These are phyloP conservation scores for Suillus discolor DNA, from an alignment of 768 basidiomycete genomes.

Conservation along the genomic window DNA sequence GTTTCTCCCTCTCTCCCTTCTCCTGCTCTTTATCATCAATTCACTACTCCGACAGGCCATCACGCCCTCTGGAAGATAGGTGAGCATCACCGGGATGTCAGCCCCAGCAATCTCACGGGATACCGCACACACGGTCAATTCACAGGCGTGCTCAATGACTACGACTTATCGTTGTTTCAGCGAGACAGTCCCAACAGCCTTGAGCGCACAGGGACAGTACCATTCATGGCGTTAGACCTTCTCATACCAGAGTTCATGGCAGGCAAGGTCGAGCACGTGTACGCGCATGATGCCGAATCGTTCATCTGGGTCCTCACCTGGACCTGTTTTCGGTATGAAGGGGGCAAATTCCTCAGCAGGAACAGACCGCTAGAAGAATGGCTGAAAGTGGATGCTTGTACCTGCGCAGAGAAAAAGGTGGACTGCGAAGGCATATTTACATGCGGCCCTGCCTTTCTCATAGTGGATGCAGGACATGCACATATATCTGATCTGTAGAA, in stretches of 20 bases:
- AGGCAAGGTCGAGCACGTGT: constrained; percentile 3
- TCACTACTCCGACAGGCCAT: constrained; percentile 10
- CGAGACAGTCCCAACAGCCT: neutral
- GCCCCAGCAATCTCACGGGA: neutral
- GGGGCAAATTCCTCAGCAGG: neutral
- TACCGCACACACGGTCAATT: neutral
- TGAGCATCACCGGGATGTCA: neutral
- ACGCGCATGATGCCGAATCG: constrained; percentile 6
- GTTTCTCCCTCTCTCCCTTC: neutral
- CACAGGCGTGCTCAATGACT: constrained; percentile 1
- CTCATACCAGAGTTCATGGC: neutral
- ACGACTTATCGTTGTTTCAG: constrained; percentile 8
- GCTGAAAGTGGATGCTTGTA: neutral
- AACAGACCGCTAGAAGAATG: neutral
- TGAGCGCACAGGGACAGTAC: constrained; percentile 17
- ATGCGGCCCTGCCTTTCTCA: too few species aligned
- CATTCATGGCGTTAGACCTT: constrained; percentile 15
- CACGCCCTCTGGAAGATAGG: constrained; percentile 5
- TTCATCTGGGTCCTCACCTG: constrained; percentile 8
- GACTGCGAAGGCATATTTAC: too few species aligned
- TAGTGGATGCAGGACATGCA: too few species aligned
- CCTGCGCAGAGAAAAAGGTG: neutral
- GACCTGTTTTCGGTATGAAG: constrained; percentile 3
- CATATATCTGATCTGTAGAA: too few species aligned
- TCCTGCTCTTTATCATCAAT: neutral